Evolutionary conservation across 2,329 filamentous ascomycete species (phyloP).

Genomic region (Alternaria panax): DNA sequence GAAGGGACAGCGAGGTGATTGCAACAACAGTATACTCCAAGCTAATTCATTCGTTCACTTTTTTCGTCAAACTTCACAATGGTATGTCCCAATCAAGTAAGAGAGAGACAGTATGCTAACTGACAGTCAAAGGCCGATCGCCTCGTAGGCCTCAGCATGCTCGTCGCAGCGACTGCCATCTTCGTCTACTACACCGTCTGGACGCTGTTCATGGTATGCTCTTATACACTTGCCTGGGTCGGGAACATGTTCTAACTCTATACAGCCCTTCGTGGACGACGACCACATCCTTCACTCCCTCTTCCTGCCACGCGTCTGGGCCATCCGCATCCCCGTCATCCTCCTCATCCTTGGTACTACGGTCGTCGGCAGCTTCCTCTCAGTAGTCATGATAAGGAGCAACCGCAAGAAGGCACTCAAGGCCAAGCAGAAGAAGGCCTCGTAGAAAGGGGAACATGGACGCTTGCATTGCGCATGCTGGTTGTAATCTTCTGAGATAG

Average conservation of each 20-base stretch:
- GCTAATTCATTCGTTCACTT: constrained; percentile 27
- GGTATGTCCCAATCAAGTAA: constrained; percentile 20
- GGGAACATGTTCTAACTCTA: not conserved
- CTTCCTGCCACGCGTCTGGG: constrained; percentile 98
- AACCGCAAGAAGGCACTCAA: constrained; percentile 98
- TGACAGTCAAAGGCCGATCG: constrained; percentile 77
- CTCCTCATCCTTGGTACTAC: constrained; percentile 89
- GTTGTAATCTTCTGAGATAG: not conserved
- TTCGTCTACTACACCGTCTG: constrained; percentile 96
- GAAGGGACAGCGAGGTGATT: constrained; percentile 28
- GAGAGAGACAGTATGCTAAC: not conserved
- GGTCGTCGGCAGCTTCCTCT: constrained; percentile 94
- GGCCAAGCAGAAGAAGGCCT: constrained; percentile 88
- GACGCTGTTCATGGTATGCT: constrained; percentile 90
- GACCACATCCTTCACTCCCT: constrained; percentile 92
- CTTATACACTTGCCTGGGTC: not conserved
- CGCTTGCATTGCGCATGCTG: not conserved
- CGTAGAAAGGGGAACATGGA: constrained; percentile 13
- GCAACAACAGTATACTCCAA: constrained; percentile 17
- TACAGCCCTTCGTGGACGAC: constrained; percentile 92
- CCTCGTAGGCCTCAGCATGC: constrained; percentile 78
- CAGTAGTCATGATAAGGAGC: constrained; percentile 98
- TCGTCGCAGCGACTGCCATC: constrained; percentile 74
- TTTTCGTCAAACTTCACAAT: constrained; percentile 33
- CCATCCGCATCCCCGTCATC: constrained; percentile 97